Evolutionary conservation across 2,329 filamentous ascomycete genomes (phyloP), one percentile per base, ranked within the genome.

Genomic region (Aspergillus candidus): DNA sequence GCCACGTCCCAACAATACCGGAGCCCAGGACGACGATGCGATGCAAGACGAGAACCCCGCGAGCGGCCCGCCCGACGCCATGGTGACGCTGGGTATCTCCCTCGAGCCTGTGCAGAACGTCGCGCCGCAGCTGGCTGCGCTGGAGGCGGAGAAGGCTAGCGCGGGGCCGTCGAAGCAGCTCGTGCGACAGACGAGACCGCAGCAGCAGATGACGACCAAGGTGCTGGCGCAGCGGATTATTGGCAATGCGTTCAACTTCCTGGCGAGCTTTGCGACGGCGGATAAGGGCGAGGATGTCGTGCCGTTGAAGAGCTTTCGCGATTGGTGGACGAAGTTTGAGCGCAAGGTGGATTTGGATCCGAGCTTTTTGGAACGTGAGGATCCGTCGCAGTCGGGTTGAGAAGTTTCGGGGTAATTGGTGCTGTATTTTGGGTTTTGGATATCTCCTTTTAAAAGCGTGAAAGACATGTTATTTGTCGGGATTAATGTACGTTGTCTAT

Each of bases 251-350:
- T 98, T 97, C 68, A 96, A 98, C 68, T 97, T 95, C 65, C 73
- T 98, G 45, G 82, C 91, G 3, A 86, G 88, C 57, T 97, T 94
- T 72, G 87, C 84, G 47, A 80, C 81, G 32, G 76, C 77, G 44
- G 73, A 69, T 15, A 76, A 73, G 2, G 85, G 85, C 0, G 79
- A 85, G 36, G 91, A 97, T 64, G 85, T 94, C 11, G 87, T 98
- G 17, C 90, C 93, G n/a, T 69, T 98, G 52, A 93, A 87, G 69
- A 88, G 86, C 4, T 98, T 98, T 65, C 85, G 94, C 69, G 88
- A 94, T 46, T 98, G 94, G 93, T 98, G 94, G 93, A 78, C 76
- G 48, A 97, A 96, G 69, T 98, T 98, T 70, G 91, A 98, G 72
- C 79, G 80, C 49, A 84, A 83, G 61, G 78, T 98, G 32, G 84